Evolutionary conservation across 2,329 filamentous ascomycete genomes (phyloP), one percentile per base, ranked within the genome.

Genomic region (Arthrinium puccinioides): DNA sequence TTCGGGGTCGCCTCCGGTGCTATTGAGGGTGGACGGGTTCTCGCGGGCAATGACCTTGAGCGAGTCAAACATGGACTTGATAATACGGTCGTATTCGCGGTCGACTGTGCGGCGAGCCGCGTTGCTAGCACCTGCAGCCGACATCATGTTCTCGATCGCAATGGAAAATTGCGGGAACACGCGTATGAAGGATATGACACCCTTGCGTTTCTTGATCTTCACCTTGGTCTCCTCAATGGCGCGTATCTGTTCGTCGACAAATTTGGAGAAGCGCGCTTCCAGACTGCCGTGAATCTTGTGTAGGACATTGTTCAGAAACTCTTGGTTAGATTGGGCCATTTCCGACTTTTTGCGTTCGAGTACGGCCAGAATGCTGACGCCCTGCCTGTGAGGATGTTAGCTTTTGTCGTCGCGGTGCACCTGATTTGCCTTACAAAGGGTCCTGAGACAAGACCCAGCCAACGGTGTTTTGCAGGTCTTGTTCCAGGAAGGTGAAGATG

Each of bases 221-320:
- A 98, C 90, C 63, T 97, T 97, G 26, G 89, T 97, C 44, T 97
- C 92, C 62, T 97, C 92, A 45, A 97, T 95, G 5, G 88, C 89
- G 19, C 87, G 85, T 41, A 97, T 84, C 58, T 98, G 92, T 46
- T 95, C 87, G 48, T 97, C 90, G 8, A 97, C 79, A 51, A 97
- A 96, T 44, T 86, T 87, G 43, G 74, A 80, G 65, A 95, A 96
- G 3, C 86, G 76, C 3, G 76, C 74, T 47, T 84, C 78, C 14
- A 97, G 69, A 28, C 76, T 76, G 39, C 79, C 74, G 48, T 92
- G 86, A 9, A 94, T 67, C 53, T 87, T 88, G 50, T 92, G 84
- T 3, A 97, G 66, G 2, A 84, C 70, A 36, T 78, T 82, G 36
- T 87, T 82, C 18, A 96, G 72, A 56, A 87, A 97, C 52, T 97